These are phyloP conservation scores for Epichloe aotearoae DNA, from an alignment of 2,329 filamentous ascomycete genomes.

Conservation along the genomic window DNA sequence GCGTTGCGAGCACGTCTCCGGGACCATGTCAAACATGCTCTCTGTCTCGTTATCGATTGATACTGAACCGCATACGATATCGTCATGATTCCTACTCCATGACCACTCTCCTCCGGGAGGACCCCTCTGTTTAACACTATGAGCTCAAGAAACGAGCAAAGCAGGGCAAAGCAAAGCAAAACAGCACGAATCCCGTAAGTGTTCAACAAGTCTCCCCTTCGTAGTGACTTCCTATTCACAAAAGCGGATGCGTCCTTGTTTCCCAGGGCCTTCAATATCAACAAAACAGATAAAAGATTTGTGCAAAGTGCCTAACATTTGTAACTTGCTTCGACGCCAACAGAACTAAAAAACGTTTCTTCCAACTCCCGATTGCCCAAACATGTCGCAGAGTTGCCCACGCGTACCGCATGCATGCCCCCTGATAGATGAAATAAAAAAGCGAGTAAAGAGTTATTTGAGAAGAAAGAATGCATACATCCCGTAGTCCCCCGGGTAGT, in stretches of 20 bases:
- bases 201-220: background rate
- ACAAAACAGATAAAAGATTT: background rate
- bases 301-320: background rate
- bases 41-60: too few species aligned
- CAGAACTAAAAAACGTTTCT: background rate
- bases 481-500: background rate
- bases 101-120: too few species aligned
- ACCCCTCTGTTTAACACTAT: too few species aligned
- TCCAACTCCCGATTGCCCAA: slow-evolving; percentile 6
- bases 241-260: background rate
- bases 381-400: slow-evolving; percentile 2
- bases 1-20: too few species aligned
- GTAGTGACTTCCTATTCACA: background rate
- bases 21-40: too few species aligned
- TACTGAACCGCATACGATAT: too few species aligned
- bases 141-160: too few species aligned
- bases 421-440: background rate
- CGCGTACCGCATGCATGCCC: background rate
- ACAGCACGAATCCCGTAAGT: too few species aligned
- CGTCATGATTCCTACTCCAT: too few species aligned
- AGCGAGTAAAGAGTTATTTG: slow-evolving; percentile 3
- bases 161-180: too few species aligned
- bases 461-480: slow-evolving; percentile 2
- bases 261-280: background rate
- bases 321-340: slow-evolving; percentile 4